Evolutionary conservation across 2,329 filamentous ascomycete genomes (phyloP).

Genomic region (Aschersonia sp.): DNA sequence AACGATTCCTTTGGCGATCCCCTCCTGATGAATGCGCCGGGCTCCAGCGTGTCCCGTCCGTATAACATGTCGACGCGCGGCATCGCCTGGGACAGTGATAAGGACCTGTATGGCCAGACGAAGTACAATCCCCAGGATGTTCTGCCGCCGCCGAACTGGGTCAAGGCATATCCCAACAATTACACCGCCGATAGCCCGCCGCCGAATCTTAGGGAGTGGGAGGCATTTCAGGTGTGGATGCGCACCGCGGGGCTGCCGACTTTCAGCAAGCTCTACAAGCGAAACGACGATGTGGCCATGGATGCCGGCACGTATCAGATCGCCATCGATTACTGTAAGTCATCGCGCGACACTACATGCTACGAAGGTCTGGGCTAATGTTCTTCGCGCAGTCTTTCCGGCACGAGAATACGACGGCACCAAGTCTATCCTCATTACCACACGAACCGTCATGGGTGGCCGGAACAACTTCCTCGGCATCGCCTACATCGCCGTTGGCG

Average conservation of each 20-base stretch:
- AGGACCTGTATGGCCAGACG: constrained; percentile 59
- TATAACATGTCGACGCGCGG: constrained; percentile 69
- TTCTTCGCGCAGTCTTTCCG: constrained; percentile 53
- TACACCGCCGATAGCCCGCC: constrained; percentile 53
- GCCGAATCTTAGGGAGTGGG: constrained; percentile 59
- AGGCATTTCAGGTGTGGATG: constrained; percentile 98
- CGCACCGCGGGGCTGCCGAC: constrained; percentile 83
- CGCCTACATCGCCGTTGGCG: constrained; percentile 86
- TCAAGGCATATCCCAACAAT: constrained; percentile 49
- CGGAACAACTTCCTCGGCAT: constrained; percentile 94
- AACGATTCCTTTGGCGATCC: constrained; percentile 77
- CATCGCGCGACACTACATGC: background rate
- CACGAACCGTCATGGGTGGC: constrained; percentile 83
- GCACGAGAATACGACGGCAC: constrained; percentile 68
- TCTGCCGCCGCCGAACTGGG: constrained; percentile 79
- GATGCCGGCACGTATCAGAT: constrained; percentile 58
- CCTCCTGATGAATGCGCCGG: constrained; percentile 36
- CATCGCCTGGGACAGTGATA: constrained; percentile 81
- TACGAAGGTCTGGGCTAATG: no score
- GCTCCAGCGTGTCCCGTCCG: constrained; percentile 18
- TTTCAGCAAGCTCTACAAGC: constrained; percentile 84
- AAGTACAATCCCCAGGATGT: constrained; percentile 53
- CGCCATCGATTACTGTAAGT: constrained; percentile 59
- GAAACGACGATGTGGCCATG: constrained; percentile 64
- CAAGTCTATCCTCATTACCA: constrained; percentile 82